A percentile compares a stretch with the other conserved stretches of the same genome.
Evolutionary conservation across 2,329 filamentous ascomycete genomes (phyloP).

Genomic region (Parasarocladium wereldwijsianum): DNA sequence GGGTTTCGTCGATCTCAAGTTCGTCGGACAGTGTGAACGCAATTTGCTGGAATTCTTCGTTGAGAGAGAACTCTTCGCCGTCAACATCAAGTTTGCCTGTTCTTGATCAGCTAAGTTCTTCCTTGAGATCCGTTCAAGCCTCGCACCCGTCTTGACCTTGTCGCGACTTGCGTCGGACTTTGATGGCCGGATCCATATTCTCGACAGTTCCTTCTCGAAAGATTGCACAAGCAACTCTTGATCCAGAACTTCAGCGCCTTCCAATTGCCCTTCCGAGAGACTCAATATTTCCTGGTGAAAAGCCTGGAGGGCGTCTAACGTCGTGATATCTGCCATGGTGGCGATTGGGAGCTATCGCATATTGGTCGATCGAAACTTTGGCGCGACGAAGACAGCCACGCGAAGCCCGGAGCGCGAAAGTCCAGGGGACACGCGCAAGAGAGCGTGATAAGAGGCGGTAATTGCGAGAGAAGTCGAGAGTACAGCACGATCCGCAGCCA

Average conservation of each 20-base stretch:
- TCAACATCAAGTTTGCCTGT: conserved; percentile 62
- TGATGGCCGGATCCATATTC: conserved; percentile 57
- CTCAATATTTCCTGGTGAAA: conserved; percentile 76
- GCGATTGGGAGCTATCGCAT: conserved; percentile 30
- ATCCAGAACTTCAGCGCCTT: conserved; percentile 50
- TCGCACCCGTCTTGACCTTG: conserved; percentile 48
- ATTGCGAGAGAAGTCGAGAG: no score
- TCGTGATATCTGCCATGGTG: conserved; percentile 59
- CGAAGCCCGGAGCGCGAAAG: conserved; percentile 11
- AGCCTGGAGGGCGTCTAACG: conserved; percentile 63
- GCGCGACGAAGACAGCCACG: conserved; percentile 10
- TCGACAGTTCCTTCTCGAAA: conserved; percentile 58
- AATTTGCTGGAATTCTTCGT: conserved; percentile 75
- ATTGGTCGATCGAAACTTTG: conserved; percentile 12
- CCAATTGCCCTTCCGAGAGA: conserved; percentile 51
- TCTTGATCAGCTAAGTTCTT: conserved; percentile 6
- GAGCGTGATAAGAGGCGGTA: no score
- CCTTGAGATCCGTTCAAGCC: not conserved
- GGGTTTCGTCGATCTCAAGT: conserved; percentile 77
- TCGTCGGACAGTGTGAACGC: conserved; percentile 73
- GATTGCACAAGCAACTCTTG: conserved; percentile 55
- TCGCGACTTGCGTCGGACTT: conserved; percentile 66
- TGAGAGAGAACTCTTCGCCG: conserved; percentile 64
- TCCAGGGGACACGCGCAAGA: no score
- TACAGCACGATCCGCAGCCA: no score